A percentile compares a stretch with the other conserved stretches of the same genome.
These are phyloP conservation scores for Sphaerostilbella broomeana DNA, from an alignment of 2,329 filamentous ascomycete genomes.

Conservation along the genomic window DNA sequence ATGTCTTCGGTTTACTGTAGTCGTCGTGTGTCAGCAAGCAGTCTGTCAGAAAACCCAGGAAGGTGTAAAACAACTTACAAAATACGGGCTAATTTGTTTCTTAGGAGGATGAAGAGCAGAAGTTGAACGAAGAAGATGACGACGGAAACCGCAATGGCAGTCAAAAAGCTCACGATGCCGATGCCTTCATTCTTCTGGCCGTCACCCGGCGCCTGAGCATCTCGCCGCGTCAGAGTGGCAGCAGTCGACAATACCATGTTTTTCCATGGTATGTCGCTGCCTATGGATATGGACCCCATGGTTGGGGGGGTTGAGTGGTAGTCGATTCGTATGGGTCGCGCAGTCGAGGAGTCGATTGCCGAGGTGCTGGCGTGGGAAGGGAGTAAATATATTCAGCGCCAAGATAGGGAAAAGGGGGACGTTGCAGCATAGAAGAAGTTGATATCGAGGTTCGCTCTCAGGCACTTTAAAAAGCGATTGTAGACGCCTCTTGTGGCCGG, in stretches of 20 bases:
- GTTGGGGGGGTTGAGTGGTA: background rate
- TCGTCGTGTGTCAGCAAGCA: background rate
- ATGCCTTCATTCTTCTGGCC: conserved; percentile 27
- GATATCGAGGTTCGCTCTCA: too few relatives aligned
- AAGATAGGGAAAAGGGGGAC: too few relatives aligned
- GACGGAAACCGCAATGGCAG: conserved; percentile 56
- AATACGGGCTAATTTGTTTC: conserved; percentile 73
- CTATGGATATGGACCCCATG: conserved; percentile 6
- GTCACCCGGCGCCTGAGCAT: background rate
- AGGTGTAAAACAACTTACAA: conserved; percentile 51
- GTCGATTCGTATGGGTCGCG: background rate
- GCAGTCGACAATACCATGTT: background rate
- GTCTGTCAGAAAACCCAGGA: background rate
- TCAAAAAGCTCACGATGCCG: conserved; percentile 46
- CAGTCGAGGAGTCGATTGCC: too few relatives aligned
- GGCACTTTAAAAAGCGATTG: too few relatives aligned
- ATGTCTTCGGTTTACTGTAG: conserved; percentile 70
- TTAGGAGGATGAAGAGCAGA: conserved; percentile 65
- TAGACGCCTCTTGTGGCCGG: too few relatives aligned
- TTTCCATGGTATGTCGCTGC: background rate
- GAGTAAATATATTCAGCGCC: too few relatives aligned
- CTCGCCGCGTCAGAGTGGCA: conserved; percentile 7
- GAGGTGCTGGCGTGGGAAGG: too few relatives aligned
- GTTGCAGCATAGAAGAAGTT: too few relatives aligned
- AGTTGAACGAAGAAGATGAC: conserved; percentile 59